phyloP scores from a whole-genome alignment of 2,329 filamentous ascomycete species.

The Fonsecaea monophora region DNA sequence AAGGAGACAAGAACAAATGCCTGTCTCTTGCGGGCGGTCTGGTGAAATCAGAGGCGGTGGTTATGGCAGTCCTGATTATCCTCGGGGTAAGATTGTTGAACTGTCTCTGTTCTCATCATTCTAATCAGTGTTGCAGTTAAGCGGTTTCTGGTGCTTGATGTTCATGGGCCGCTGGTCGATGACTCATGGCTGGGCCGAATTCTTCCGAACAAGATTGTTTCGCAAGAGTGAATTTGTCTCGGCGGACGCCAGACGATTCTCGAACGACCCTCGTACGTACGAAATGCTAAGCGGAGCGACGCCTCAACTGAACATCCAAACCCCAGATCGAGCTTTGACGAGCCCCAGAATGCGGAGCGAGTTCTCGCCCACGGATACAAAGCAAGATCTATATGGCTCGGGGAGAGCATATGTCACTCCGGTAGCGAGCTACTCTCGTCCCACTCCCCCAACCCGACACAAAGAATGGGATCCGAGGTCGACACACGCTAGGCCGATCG shows the following conservation, averaged over 20 bases:
- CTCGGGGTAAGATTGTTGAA: constrained; percentile 67
- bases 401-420: constrained; percentile 57
- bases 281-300: constrained; percentile 69
- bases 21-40: constrained; percentile 64
- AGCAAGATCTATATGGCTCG: constrained; percentile 49
- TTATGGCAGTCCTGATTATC: constrained; percentile 81
- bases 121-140: constrained; percentile 62
- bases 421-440: constrained; percentile 56
- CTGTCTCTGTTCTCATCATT: constrained; percentile 25
- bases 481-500: constrained; percentile 30
- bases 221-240: constrained; percentile 81
- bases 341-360: constrained; percentile 35
- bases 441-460: constrained; percentile 49
- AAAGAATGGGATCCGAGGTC: constrained; percentile 36
- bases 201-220: constrained; percentile 60
- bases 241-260: constrained; percentile 74
- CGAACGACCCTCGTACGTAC: constrained; percentile 70
- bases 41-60: constrained; percentile 75
- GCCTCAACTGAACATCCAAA: constrained; percentile 41
- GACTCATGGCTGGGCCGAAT: constrained; percentile 79
- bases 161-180: constrained; percentile 85
- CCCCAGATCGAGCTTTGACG: constrained; percentile 42
- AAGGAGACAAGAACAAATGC: constrained; percentile 71
- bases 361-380: constrained; percentile 38
- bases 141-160: constrained; percentile 83